Conservation (phyloP, 139 green algal genomes). For the Haematococcus lacustris region DNA sequence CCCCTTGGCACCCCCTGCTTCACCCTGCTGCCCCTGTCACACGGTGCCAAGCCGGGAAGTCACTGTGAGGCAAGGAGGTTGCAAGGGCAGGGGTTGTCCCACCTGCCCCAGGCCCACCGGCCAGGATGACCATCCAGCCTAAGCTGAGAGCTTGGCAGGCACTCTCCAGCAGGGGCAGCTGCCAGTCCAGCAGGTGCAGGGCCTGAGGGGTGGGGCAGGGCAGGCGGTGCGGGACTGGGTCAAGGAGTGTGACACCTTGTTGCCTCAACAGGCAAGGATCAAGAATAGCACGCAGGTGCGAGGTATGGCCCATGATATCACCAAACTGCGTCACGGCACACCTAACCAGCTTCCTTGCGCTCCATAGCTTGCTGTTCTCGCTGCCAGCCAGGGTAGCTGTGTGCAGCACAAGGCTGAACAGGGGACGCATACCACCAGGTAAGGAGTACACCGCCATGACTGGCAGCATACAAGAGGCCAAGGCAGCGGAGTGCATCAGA, state of each 20-base stretch:
- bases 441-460: too few relatives aligned
- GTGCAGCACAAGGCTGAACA: too few relatives aligned
- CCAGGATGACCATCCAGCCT: constrained; percentile 73
- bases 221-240: background rate
- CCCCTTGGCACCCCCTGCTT: too few relatives aligned
- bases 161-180: constrained; percentile 64
- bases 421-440: too few relatives aligned
- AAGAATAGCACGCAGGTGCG: background rate
- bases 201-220: background rate
- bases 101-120: constrained; percentile 46
- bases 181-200: constrained; percentile 57
- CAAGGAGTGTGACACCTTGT: background rate
- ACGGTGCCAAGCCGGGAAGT: too few relatives aligned
- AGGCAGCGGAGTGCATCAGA: too few relatives aligned
- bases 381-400: background rate
- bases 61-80: too few relatives aligned
- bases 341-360: too few relatives aligned
- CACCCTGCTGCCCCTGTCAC: too few relatives aligned
- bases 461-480: too few relatives aligned
- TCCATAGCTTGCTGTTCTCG: background rate
- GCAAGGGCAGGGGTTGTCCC: too few relatives aligned
- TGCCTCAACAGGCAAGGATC: background rate
- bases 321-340: too few relatives aligned
- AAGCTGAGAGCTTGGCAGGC: constrained; percentile 25
- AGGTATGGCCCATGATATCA: background rate